These are phyloP conservation scores for Jasminum sambac DNA, from an alignment of 257 asterid genomes.

Conservation along the genomic window DNA sequence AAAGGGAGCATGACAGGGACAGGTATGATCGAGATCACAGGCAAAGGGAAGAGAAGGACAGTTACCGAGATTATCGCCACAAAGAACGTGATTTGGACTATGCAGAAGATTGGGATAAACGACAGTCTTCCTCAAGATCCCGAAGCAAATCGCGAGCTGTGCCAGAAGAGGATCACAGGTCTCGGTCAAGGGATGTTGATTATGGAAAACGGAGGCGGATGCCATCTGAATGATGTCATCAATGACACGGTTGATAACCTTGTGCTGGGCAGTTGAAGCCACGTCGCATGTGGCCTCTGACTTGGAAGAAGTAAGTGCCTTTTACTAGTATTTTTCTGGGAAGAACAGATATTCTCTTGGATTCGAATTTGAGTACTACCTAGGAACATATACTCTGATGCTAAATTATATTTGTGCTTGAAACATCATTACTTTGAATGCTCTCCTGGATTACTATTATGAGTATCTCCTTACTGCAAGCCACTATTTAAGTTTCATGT, in stretches of 20 bases:
- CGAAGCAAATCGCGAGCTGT: constrained; percentile 47
- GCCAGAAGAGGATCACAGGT: constrained; percentile 45
- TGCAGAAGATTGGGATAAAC: constrained; percentile 36
- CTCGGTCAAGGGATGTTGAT: constrained; percentile 46
- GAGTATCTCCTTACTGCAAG: constrained; percentile 28
- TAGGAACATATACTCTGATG: constrained; percentile 38
- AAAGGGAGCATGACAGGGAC: constrained; percentile 41
- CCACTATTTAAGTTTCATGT: constrained; percentile 24
- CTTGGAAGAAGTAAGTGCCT: constrained; percentile 61
- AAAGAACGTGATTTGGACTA: constrained; percentile 19
- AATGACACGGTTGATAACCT: not conserved
- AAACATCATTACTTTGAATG: constrained; percentile 28
- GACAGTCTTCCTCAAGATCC: constrained; percentile 51
- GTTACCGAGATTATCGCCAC: constrained; percentile 20
- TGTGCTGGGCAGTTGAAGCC: constrained; percentile 32
- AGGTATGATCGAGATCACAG: constrained; percentile 45
- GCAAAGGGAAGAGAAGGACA: constrained; percentile 39
- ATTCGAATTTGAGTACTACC: constrained; percentile 28
- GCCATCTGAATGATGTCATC: constrained; percentile 40
- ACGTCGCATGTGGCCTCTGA: constrained; percentile 34
- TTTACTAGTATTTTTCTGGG: constrained; percentile 39
- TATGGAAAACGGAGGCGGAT: constrained; percentile 51
- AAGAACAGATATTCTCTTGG: constrained; percentile 40
- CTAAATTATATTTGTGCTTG: constrained; percentile 38
- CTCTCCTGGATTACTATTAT: constrained; percentile 36